phyloP scores from a whole-genome alignment of 2,329 filamentous ascomycete genomes.

The Sporothrix sp. region DNA sequence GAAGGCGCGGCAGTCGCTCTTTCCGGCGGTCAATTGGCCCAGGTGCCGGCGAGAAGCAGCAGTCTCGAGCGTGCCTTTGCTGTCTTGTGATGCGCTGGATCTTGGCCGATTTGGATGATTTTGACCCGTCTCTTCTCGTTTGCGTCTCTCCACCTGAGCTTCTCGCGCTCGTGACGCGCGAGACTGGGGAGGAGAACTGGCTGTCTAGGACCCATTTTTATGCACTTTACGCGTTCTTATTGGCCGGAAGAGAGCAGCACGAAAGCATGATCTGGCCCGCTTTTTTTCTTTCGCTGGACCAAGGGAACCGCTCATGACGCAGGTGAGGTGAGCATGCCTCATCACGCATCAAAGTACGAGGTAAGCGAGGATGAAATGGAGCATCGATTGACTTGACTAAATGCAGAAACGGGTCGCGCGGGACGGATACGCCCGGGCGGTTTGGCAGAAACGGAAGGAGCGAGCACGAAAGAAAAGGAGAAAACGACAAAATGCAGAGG shows the following conservation, averaged over 20 bases:
- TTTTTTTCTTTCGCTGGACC: too few species aligned
- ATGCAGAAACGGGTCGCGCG: too few species aligned
- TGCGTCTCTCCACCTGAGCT: constrained; percentile 7
- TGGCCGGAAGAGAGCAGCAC: constrained; percentile 8
- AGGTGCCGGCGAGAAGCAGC: too few species aligned
- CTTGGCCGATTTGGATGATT: background rate
- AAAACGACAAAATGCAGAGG: background rate
- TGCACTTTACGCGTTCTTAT: constrained; percentile 11
- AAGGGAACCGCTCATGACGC: too few species aligned
- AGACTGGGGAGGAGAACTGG: background rate
- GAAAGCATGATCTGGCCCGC: too few species aligned
- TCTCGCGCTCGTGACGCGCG: constrained; percentile 16
- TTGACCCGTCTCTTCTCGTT: background rate
- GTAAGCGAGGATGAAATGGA: too few species aligned
- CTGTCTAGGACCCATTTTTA: background rate
- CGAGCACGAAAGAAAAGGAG: background rate
- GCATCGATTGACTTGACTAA: too few species aligned
- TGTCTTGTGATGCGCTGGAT: background rate
- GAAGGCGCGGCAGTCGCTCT: background rate
- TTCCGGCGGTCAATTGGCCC: too few species aligned
- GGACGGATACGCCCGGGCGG: background rate
- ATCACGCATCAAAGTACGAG: too few species aligned
- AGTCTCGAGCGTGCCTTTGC: background rate
- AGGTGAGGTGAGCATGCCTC: too few species aligned
- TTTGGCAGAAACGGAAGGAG: background rate